phyloP scores from a whole-genome alignment of 2,329 filamentous ascomycete genomes.

The Penicillium sp. region DNA sequence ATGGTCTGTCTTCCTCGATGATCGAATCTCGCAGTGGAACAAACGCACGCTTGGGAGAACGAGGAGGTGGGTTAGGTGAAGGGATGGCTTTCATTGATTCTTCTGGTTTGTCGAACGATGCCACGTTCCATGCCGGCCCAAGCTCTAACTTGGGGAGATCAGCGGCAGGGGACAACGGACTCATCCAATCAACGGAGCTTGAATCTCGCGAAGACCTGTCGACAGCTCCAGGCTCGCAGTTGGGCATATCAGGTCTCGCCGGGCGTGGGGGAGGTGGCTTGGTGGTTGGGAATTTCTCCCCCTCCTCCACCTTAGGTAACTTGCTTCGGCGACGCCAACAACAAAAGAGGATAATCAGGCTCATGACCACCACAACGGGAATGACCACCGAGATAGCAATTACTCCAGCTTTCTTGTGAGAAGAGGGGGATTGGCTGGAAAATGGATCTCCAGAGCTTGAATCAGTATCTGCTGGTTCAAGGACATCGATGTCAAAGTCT shows the following conservation, averaged over 20 bases:
- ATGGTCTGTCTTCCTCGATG: conserved; percentile 21
- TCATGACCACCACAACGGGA: conserved; percentile 32
- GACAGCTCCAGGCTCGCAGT: conserved; percentile 23
- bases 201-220: conserved; percentile 23
- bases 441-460: conserved; percentile 18
- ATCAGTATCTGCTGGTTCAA: conserved; percentile 21
- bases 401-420: conserved; percentile 36
- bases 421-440: conserved; percentile 18
- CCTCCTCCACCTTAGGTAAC: conserved; percentile 21
- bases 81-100: conserved; percentile 16
- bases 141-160: conserved; percentile 37
- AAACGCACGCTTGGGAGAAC: conserved; percentile 31
- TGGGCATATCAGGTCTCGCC: conserved; percentile 21
- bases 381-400: conserved; percentile 38
- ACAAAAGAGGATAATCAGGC: conserved; percentile 32
- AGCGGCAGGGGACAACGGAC: conserved; percentile 26
- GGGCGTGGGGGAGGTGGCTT: conserved; percentile 25
- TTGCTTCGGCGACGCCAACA: conserved; percentile 35
- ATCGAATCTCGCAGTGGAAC: conserved; percentile 23
- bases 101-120: conserved; percentile 24
- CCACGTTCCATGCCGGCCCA: conserved; percentile 32
- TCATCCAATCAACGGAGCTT: conserved; percentile 22
- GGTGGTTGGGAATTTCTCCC: conserved; percentile 24
- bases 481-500: conserved; percentile 44
- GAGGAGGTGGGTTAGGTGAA: conserved; percentile 27